A percentile compares a stretch with the other conserved stretches of the same genome.
phyloP scores from a whole-genome alignment of 2,329 filamentous ascomycete species.

The Penicillium vulpinum region DNA sequence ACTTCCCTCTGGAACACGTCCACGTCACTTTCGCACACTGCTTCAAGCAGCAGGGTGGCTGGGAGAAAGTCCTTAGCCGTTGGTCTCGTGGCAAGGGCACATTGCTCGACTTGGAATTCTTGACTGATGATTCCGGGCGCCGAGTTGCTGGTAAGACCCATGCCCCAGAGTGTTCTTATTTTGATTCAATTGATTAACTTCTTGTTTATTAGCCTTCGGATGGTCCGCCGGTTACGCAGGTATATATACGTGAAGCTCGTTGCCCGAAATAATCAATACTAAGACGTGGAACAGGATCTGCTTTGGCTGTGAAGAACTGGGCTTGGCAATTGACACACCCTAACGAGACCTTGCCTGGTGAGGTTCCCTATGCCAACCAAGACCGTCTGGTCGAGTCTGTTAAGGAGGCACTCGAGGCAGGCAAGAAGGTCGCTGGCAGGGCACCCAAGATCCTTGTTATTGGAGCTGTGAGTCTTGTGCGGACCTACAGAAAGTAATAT shows the following conservation, averaged over 20 bases:
- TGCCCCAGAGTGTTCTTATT: not conserved
- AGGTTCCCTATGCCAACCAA: constrained; percentile 65
- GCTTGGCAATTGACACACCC: constrained; percentile 75
- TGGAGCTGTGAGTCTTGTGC: constrained; percentile 57
- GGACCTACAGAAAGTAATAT: not conserved
- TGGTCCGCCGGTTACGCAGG: constrained; percentile 74
- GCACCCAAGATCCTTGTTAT: constrained; percentile 78
- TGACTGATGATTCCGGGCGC: constrained; percentile 71
- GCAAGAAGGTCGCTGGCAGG: constrained; percentile 65
- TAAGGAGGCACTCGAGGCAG: constrained; percentile 67
- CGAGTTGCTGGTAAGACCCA: constrained; percentile 41
- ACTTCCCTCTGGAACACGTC: constrained; percentile 68
- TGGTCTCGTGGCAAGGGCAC: constrained; percentile 75
- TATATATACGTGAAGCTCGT: constrained; percentile 15
- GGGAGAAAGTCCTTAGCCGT: constrained; percentile 75
- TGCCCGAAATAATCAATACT: not conserved
- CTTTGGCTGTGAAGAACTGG: constrained; percentile 77
- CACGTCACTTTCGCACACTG: constrained; percentile 72
- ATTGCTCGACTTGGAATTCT: constrained; percentile 84
- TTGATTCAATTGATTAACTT: constrained; percentile 5
- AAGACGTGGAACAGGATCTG: constrained; percentile 52
- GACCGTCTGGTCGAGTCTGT: constrained; percentile 70
- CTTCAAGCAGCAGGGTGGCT: constrained; percentile 75
- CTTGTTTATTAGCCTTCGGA: constrained; percentile 42
- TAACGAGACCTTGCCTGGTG: constrained; percentile 64